Evolutionary conservation across 176 grass and related monocot species (phyloP).

Genomic region (Alloteropsis semialata): DNA sequence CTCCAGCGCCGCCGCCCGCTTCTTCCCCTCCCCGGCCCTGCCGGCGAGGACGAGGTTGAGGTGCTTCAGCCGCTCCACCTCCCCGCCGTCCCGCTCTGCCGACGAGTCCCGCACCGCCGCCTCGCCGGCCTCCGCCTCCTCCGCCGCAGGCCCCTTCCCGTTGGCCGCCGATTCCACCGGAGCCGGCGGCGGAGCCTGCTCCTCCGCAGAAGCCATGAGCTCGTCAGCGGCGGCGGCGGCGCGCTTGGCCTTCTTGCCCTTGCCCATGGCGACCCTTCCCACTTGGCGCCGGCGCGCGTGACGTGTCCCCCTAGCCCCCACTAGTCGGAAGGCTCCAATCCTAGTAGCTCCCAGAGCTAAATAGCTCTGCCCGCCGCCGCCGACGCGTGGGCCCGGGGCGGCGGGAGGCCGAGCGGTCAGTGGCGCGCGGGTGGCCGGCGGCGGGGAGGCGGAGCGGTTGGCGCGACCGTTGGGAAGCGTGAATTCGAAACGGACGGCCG

Average conservation of each 20-base stretch:
- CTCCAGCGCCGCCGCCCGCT: background rate
- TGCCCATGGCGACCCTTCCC: background rate
- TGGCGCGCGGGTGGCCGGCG: background rate
- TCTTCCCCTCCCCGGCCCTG: background rate
- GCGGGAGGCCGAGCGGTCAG: slow-evolving; percentile 8
- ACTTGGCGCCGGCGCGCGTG: background rate
- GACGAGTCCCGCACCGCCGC: background rate
- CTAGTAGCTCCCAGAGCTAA: background rate
- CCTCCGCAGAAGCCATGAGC: background rate
- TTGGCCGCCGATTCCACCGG: background rate
- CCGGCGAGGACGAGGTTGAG: background rate
- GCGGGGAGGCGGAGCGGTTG: background rate
- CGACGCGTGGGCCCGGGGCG: background rate
- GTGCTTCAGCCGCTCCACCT: background rate
- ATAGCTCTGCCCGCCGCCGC: background rate
- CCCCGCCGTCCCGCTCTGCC: background rate
- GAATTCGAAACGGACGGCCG: slow-evolving; percentile 19
- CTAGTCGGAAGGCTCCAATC: background rate
- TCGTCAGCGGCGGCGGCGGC: background rate
- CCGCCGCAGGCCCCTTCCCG: too few relatives aligned
- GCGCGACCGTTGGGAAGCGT: slow-evolving; percentile 23
- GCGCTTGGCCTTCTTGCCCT: background rate
- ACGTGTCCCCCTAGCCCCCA: background rate
- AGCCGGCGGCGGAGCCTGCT: background rate
- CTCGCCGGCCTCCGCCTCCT: background rate